These are phyloP conservation scores for Globisporangium sylvaticum DNA, from an alignment of 352 stramenopile species.

Conservation along the genomic window DNA sequence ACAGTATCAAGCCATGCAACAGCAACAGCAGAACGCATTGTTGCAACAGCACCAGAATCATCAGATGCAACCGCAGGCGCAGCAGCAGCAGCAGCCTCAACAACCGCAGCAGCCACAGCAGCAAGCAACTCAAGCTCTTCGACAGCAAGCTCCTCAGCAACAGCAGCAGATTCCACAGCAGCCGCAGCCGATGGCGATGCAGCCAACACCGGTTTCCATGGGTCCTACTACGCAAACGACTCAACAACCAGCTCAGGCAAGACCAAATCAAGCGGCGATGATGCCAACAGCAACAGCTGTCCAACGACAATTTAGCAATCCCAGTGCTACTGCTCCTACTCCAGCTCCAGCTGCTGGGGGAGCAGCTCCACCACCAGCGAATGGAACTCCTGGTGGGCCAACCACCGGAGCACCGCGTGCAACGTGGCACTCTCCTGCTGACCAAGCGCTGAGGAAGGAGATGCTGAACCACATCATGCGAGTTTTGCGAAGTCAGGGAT, in stretches of 20 bases:
- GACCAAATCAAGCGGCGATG: background rate
- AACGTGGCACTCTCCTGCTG: constrained; percentile 66
- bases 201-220: constrained; percentile 12
- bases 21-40: constrained; percentile 30
- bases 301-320: constrained; percentile 14
- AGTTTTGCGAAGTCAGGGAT: constrained; percentile 93
- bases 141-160: constrained; percentile 12
- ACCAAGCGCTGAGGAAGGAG: constrained; percentile 73
- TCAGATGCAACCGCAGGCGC: constrained; percentile 22
- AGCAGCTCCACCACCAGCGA: background rate
- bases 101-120: constrained; percentile 15
- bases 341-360: background rate
- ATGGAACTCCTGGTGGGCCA: background rate
- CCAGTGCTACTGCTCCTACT: background rate
- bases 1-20: constrained; percentile 36
- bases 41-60: constrained; percentile 38
- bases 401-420: constrained; percentile 22
- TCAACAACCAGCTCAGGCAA: constrained; percentile 16
- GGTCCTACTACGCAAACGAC: constrained; percentile 22
- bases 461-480: constrained; percentile 92
- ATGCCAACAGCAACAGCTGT: constrained; percentile 10
- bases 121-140: constrained; percentile 10
- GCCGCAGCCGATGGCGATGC: constrained; percentile 7
- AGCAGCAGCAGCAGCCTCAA: constrained; percentile 11
- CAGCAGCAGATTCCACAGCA: constrained; percentile 5